Evolutionary conservation across 768 basidiomycete species (phyloP).

Genomic region (Russula sp.): DNA sequence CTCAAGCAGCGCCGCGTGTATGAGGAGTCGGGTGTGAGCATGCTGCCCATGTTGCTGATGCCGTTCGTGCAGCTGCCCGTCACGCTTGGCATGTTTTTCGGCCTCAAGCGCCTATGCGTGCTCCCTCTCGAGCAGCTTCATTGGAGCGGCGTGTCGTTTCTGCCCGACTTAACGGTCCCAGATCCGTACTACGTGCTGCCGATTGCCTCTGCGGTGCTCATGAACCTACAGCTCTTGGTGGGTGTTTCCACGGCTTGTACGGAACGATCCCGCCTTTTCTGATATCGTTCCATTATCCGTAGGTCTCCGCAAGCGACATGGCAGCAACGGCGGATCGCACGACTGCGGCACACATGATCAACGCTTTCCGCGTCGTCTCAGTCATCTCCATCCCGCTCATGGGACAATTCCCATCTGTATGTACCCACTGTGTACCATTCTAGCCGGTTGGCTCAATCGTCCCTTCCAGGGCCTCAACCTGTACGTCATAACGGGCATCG

Average conservation of each 20-base stretch:
- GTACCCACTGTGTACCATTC: constrained; percentile 27
- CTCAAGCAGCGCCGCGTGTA: constrained; percentile 49
- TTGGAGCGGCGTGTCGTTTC: constrained; percentile 64
- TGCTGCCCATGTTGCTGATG: constrained; percentile 46
- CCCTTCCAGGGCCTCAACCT: constrained; percentile 47
- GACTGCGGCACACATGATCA: constrained; percentile 23
- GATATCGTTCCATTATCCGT: constrained; percentile 30
- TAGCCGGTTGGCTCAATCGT: neutral
- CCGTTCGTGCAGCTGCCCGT: constrained; percentile 69
- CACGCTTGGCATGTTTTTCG: constrained; percentile 80
- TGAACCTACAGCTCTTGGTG: constrained; percentile 68
- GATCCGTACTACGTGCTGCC: constrained; percentile 79
- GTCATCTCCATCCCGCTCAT: constrained; percentile 46
- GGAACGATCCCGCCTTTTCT: neutral
- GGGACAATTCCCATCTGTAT: constrained; percentile 58
- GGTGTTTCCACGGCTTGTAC: constrained; percentile 27
- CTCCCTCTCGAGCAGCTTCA: constrained; percentile 69
- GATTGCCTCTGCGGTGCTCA: constrained; percentile 45
- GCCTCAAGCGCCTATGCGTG: constrained; percentile 61
- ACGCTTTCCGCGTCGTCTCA: constrained; percentile 34
- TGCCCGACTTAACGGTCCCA: constrained; percentile 72
- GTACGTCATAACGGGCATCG: constrained; percentile 50
- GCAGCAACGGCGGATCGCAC: constrained; percentile 12
- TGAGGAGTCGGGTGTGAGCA: constrained; percentile 57
- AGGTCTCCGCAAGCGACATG: constrained; percentile 52